Evolutionary conservation across 768 basidiomycete genomes (phyloP), one percentile per base, ranked within the genome.

Genomic region (Clitopilus passeckerianus): DNA sequence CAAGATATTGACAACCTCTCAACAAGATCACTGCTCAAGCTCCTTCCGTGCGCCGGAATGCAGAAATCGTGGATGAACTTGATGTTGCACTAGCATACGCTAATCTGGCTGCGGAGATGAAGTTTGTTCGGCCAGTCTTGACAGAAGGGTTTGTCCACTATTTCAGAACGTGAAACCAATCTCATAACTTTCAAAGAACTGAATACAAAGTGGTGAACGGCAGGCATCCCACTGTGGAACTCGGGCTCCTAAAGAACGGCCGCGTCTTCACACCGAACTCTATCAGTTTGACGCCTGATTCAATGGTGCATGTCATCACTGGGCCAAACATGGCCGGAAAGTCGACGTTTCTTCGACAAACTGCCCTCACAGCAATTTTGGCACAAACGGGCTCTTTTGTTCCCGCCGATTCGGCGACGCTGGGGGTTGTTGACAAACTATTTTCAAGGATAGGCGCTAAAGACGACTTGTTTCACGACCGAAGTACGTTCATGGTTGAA

Each of bases 401-500:
- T 0, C 97, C 96, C 0, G 96, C 96, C 22, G 86, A 90, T 60
- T 71, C 73, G 23, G 97, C 93, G 0, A 74, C 74, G 33, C 75
- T 98, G 46, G 95, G 97, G 9, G 79, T 98, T 16, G 87, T 96
- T 8, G 96, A 99, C 73, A 88, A 84, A 63, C 74, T 99, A 6
- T 98, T 97, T 71, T 93, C 93, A n/a, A 83, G 96, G 53, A 84
- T 99, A 12, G 97, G 96, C 0, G 96, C 97, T 1, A 89, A 91
- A 69, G 96, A 99, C 65, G 95, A 99, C 67, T 74, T 99, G 27
- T 97, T 93, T 72, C 83, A 91, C 57, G 95, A 97, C 69, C 76
- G 93, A 60, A 95, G 93, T 66, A 98, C 96, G 0, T 99, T 98
- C 71, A 97, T 98, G 93, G 90, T 95, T n/a, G 93, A 95, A 74